Conservation (phyloP, 108 stramenopile genomes). For the Fragilaria radians region DNA sequence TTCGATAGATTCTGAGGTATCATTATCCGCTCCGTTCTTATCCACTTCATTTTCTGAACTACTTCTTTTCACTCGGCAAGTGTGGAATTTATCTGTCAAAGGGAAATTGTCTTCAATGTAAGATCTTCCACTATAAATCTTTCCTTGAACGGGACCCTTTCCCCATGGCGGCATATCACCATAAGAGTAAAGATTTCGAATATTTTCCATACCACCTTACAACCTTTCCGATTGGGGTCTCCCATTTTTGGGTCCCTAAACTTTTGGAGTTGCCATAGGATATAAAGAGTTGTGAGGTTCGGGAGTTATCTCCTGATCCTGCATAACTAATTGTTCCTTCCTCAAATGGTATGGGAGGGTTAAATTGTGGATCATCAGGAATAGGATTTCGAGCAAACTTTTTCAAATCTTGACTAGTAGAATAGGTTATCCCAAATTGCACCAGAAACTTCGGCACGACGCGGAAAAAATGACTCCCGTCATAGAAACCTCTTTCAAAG, state of each 20-base stretch:
- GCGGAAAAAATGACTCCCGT: slow-evolving; percentile 75
- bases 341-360: slow-evolving; percentile 47
- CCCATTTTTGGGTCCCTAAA: slow-evolving; percentile 63
- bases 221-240: slow-evolving; percentile 78
- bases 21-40: neutral
- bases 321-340: slow-evolving; percentile 61
- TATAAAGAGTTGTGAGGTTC: slow-evolving; percentile 77
- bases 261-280: slow-evolving; percentile 40
- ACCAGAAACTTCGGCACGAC: slow-evolving; percentile 79
- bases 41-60: neutral
- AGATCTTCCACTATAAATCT: slow-evolving; percentile 44
- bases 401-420: slow-evolving; percentile 37
- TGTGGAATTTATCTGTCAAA: slow-evolving; percentile 36
- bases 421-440: slow-evolving; percentile 86
- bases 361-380: slow-evolving; percentile 50
- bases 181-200: slow-evolving; percentile 59
- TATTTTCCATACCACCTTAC: slow-evolving; percentile 50
- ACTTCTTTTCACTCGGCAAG: slow-evolving; percentile 14
- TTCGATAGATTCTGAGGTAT: neutral
- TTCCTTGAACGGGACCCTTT: slow-evolving; percentile 56
- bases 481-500: slow-evolving; percentile 76
- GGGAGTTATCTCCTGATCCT: slow-evolving; percentile 60
- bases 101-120: slow-evolving; percentile 71
- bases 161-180: slow-evolving; percentile 84
- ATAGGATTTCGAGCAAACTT: slow-evolving; percentile 21